Conservation (phyloP, 2,329 filamentous ascomycete genomes). For the Tolypocladium paradoxum region DNA sequence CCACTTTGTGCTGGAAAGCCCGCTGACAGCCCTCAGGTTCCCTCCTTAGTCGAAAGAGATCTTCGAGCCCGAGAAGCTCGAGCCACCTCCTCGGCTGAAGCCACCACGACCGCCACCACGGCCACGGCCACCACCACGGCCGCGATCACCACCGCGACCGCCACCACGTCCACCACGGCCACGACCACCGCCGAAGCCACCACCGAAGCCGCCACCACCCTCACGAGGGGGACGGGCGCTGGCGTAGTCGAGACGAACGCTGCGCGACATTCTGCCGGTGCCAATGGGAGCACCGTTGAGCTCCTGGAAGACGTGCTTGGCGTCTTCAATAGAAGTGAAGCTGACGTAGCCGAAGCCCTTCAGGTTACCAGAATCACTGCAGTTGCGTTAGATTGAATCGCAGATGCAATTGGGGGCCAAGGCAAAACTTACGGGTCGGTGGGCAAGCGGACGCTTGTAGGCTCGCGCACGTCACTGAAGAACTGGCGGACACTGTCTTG, state of each 20-base stretch:
- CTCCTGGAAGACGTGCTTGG: constrained; percentile 59
- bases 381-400: constrained; percentile 1
- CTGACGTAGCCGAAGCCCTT: constrained; percentile 93
- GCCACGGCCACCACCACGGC: constrained; percentile 42
- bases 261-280: constrained; percentile 57
- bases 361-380: constrained; percentile 64
- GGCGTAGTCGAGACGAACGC: constrained; percentile 75
- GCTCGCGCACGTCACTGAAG: constrained; percentile 60
- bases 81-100: constrained; percentile 30
- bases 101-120: constrained; percentile 42
- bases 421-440: constrained; percentile 57
- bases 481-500: constrained; percentile 65
- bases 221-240: constrained; percentile 53
- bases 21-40: constrained; percentile 32
- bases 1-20: constrained; percentile 28
- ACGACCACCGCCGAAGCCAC: constrained; percentile 41
- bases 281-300: constrained; percentile 57
- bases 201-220: constrained; percentile 40
- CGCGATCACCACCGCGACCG: constrained; percentile 31
- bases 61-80: constrained; percentile 59
- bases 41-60: constrained; percentile 49
- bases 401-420: background rate
- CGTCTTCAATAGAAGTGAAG: constrained; percentile 73
- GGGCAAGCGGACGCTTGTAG: constrained; percentile 75
- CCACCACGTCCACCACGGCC: constrained; percentile 28